Percentiles rank a stretch among this genome's conserved stretches.
Conservation (phyloP, 257 asterid species). For the Forsythia suspensa region DNA sequence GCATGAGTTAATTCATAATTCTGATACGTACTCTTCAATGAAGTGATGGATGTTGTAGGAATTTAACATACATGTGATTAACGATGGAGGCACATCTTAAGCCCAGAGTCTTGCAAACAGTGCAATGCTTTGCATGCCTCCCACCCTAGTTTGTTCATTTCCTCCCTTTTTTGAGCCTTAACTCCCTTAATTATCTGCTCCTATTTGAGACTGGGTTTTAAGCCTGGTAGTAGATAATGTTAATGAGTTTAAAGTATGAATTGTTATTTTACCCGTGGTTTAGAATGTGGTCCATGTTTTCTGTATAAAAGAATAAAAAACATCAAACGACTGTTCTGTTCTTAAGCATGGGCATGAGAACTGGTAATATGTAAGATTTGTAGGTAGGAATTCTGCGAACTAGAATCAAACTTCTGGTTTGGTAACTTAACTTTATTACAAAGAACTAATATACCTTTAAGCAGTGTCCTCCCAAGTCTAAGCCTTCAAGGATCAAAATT, state of each 20-base stretch:
- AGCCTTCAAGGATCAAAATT: background rate
- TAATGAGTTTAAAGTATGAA: background rate
- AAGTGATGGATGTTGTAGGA: background rate
- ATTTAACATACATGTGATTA: background rate
- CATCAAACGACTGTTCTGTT: background rate
- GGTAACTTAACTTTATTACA: background rate
- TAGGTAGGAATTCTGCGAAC: background rate
- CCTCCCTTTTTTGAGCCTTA: background rate
- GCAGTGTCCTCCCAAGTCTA: too few relatives aligned
- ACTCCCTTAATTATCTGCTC: background rate
- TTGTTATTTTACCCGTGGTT: background rate
- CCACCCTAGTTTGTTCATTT: background rate
- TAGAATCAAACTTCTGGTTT: background rate
- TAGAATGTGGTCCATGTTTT: background rate
- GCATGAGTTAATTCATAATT: background rate
- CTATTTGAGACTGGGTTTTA: background rate
- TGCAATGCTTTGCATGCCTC: background rate
- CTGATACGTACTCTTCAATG: background rate
- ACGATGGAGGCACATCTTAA: background rate
- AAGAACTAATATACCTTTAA: background rate
- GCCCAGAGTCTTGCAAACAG: background rate
- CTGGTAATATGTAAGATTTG: background rate
- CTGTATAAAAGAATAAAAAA: background rate
- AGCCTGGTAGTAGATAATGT: background rate
- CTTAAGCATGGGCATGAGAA: background rate